Evolutionary conservation across 2,329 filamentous ascomycete species (phyloP), one percentile per base, ranked within the genome.

Genomic region (Grosmannia clavigera): DNA sequence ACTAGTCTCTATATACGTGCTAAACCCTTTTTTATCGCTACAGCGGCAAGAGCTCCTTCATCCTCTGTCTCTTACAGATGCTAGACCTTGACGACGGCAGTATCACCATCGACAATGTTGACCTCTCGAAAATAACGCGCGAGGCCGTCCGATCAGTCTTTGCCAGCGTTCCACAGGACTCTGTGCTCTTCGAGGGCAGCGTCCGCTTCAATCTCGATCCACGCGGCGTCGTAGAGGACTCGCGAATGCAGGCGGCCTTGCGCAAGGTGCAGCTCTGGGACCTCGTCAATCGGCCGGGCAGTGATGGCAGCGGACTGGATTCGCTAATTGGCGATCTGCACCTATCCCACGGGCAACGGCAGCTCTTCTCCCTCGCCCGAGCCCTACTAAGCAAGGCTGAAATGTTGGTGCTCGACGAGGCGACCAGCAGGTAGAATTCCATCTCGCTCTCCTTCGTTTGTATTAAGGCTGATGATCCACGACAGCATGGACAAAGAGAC

Each of bases 401-500:
- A 11, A 65, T 81, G 9, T 65, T 79, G 1, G 68, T 80, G 3
- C 63, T 78, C 3, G 76, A 78, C 55, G 76, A 79, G 64, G 70
- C 69, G 2, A 74, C 72, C 0, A 70, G 73, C 70, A 69, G 65
- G 66, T 66, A 40, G 46, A 61, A 38, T 35, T 60, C 9, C 22
- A 1, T 31, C 6, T 29, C 19, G 31, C 25, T 35, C 33, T 14
- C 1, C 10, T 19, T 35, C 43, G 3, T n/a, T n/a, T 50, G 19
- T 48, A 43, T 51, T 46, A 38, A 38, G 12, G 16, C 27, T 35
- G 25, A 48, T 29, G 48, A 35, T 3, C 11, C 16, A 12, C 29
- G 27, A 22, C 29, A 82, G 77, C 61, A 76, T 85, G 53, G 83
- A 86, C 64, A 69, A 71, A n/a, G 75, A 76, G 61, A 83, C 81